Evolutionary conservation across 352 stramenopile species (phyloP).

Genomic region (Phytophthora pinifolia): DNA sequence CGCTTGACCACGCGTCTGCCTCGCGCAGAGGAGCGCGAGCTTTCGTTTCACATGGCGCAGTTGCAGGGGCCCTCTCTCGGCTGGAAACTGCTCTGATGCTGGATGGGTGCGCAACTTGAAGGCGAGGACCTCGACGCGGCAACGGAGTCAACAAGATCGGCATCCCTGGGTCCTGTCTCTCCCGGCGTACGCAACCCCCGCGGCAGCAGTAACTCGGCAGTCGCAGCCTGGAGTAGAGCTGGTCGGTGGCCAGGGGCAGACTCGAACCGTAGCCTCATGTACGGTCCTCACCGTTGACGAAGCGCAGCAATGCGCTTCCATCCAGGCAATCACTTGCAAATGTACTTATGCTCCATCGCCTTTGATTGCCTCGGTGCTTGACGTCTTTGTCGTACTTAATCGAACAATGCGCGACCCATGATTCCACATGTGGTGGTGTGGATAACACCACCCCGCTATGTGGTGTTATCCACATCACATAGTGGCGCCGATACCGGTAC

Average conservation of each 20-base stretch:
- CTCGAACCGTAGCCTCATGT: too few species aligned
- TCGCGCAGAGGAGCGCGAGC: conserved; percentile 17
- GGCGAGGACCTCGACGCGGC: conserved; percentile 1
- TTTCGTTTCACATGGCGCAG: conserved; percentile 17
- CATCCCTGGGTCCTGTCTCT: conserved; percentile 27
- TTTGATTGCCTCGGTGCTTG: too few species aligned
- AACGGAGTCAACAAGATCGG: conserved; percentile 4
- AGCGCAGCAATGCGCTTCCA: too few species aligned
- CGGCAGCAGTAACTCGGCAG: conserved; percentile 3
- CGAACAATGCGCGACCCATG: too few species aligned
- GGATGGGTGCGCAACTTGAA: conserved; percentile 29
- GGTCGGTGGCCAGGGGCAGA: background rate
- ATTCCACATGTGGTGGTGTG: too few species aligned
- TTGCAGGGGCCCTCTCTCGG: conserved; percentile 8
- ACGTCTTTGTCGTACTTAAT: too few species aligned
- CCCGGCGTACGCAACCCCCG: background rate
- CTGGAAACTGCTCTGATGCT: conserved; percentile 29
- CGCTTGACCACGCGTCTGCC: conserved; percentile 2
- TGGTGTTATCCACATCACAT: too few species aligned
- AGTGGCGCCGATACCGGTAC: too few species aligned
- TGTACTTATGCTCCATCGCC: too few species aligned
- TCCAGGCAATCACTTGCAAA: too few species aligned
- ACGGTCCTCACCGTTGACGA: too few species aligned
- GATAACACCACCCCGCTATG: too few species aligned
- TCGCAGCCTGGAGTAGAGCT: conserved; percentile 1